Evolutionary conservation across 164 flowering plant genomes (phyloP), one percentile per base, ranked within the genome.

Genomic region (Nymphaea thermarum): DNA sequence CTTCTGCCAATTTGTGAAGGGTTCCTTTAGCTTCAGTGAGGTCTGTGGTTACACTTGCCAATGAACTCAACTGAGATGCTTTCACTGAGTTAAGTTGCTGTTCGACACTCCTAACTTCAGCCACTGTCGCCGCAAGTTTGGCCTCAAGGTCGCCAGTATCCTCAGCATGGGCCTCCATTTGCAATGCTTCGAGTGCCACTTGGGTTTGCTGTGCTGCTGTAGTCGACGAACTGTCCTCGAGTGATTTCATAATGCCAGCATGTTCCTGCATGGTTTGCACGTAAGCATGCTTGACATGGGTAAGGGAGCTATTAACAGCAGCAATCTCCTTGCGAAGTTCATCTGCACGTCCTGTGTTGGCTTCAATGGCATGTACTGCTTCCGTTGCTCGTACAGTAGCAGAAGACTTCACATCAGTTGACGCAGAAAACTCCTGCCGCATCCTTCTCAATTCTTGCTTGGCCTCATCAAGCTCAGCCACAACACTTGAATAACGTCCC

Each of bases 1-100:
- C 98, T 76, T 88, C 97, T 16, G 81, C 87, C 0, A 90, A 83
- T 74, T 84, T 92, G n/a, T 84, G 91, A 61, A 95, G 73, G 8
- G 87, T 76, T 57, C 77, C 89, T 76, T 90, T 94, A 51, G 96
- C 95, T 82, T 68, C 87, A 75, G 87, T 91, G 60, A 94, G 83
- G 75, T 90, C 91, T n/a, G 72, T 77, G 16, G 92, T 86, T 47
- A 89, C 84, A 64, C 60, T 78, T 79, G 47, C 80, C 53, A 85
- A 85, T 65, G 89, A 81, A 66, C 85, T 92, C 61, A 92, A 65
- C 75, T 91, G 95, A 59, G 84, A 81, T 74, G 85, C 80, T 75
- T 75, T 83, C 1, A 78, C 82, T 77, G 70, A 79, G 60, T 84
- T 84, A 75, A 88, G 79, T 72, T 90, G 82, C 73, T 79, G 79